Conservation (phyloP, 75 land plant genomes). For the Isoetes taiwanensis region DNA sequence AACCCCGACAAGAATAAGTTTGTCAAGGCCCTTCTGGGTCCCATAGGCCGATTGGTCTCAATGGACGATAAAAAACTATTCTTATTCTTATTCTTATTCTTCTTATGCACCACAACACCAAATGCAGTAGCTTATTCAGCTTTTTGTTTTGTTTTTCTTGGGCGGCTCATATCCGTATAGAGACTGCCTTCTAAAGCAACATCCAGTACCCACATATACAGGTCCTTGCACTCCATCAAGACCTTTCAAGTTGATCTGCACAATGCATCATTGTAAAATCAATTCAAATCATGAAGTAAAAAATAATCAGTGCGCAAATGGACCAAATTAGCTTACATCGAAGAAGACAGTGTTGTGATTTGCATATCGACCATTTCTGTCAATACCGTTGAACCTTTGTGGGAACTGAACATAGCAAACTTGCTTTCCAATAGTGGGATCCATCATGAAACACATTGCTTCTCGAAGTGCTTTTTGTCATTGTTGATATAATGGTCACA, state of each 20-base stretch:
- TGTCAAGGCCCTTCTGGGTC: no score
- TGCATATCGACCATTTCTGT: constrained; percentile 73
- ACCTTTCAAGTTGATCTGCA: constrained; percentile 81
- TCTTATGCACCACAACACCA: no score
- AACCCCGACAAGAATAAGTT: no score
- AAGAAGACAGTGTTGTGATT: constrained; percentile 78
- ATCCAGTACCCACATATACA: constrained; percentile 88
- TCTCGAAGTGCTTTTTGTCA: constrained; percentile 56
- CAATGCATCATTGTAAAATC: neutral
- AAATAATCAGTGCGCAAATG: no score
- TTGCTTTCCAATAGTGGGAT: constrained; percentile 53
- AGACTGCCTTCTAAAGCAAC: constrained; percentile 74
- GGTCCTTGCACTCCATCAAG: constrained; percentile 89
- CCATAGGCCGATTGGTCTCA: no score
- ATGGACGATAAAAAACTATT: no score
- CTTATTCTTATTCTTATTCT: no score
- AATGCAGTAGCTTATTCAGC: constrained; percentile 13
- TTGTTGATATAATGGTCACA: constrained; percentile 88
- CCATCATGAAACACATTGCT: constrained; percentile 62
- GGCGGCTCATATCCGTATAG: constrained; percentile 89
- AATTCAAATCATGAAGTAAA: no score
- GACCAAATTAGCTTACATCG: constrained; percentile 60
- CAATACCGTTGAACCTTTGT: constrained; percentile 79
- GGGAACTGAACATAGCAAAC: constrained; percentile 80
- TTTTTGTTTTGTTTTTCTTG: constrained; percentile 37